Percentiles rank a stretch among this genome's conserved stretches.
phyloP scores from a whole-genome alignment of 1,284 basidiomycete species.

The Neolentinus lepideus region DNA sequence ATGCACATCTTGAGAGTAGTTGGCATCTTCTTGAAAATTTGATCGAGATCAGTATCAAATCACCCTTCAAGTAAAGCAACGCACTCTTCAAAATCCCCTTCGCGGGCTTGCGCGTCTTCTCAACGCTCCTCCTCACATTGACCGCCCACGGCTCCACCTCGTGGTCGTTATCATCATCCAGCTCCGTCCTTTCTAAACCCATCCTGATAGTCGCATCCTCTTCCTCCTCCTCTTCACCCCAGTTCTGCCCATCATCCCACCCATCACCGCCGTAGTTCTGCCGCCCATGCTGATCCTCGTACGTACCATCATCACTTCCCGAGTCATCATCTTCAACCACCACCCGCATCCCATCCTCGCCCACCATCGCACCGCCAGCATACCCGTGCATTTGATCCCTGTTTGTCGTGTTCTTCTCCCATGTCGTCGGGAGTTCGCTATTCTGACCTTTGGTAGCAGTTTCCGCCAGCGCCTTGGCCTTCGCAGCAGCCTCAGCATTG shows the following conservation, averaged over 20 bases:
- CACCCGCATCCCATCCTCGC: conserved; percentile 63
- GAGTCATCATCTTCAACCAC: conserved; percentile 66
- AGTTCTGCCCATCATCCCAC: conserved; percentile 66
- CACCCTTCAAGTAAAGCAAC: conserved; percentile 21
- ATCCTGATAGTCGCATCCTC: conserved; percentile 74
- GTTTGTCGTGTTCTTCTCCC: conserved; percentile 78
- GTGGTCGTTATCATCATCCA: conserved; percentile 46
- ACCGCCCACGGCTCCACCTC: conserved; percentile 69
- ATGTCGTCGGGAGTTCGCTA: conserved; percentile 45
- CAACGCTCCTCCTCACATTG: conserved; percentile 61
- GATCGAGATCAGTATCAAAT: conserved; percentile 16
- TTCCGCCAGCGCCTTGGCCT: conserved; percentile 52
- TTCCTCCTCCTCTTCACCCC: conserved; percentile 58
- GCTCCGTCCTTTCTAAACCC: conserved; percentile 34
- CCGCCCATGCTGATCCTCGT: conserved; percentile 36
- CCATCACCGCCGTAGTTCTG: conserved; percentile 41
- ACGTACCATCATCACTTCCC: conserved; percentile 42
- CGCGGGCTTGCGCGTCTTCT: conserved; percentile 56
- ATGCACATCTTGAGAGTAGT: conserved; percentile 54
- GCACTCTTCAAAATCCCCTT: conserved; percentile 89
- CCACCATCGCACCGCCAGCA: conserved; percentile 35
- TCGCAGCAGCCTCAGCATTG: conserved; percentile 77
- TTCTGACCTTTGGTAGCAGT: conserved; percentile 30
- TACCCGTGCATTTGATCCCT: conserved; percentile 38
- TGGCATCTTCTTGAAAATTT: conserved; percentile 43